Evolutionary conservation across 208 protist species (phyloP), one percentile per base, ranked within the genome.

Genomic region (Acanthamoeba sp.): DNA sequence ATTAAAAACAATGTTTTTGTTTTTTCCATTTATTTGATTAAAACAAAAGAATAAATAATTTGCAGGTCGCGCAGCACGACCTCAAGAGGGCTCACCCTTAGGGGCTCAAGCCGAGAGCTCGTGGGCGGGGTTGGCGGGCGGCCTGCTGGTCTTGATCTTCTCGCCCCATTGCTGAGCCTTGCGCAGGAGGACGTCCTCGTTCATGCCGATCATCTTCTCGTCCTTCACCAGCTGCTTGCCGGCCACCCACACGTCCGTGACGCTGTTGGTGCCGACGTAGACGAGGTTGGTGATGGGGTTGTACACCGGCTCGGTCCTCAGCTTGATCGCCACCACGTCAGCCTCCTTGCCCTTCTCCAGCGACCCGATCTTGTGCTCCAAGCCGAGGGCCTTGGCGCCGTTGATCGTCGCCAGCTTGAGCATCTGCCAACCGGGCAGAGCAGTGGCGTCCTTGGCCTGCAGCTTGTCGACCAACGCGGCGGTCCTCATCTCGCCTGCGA

Each of bases 171-270:
- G 24, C 38, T 45, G 22, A 45, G 93, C 59, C 50, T 71, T 45
- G 50, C 55, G n/a, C 48, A 71, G 85, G 40, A 96, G 52, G 36
- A 73, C n/a, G 40, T 73, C n/a, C 78, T 96, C 94, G 40, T 96
- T 50, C 14, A 96, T 45, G 32, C 45, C 66, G 3, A 78, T 95
- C 18, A 95, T 36, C 87, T 73, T 95, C 38, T 64, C 29, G 42
- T 96, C 87, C 57, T 95, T 85, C 5, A 96, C 32, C 32, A 97
- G 48, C 80, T 87, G 82, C 76, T 96, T 69, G 29, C 96, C 96
- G 29, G 45, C 42, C 22, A 97, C 96, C 96, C 96, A 97, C 36
- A 97, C 96, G 73, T 97, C 94, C 34, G 89, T 95, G 7, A 97
- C 95, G n/a, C 55, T 94, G 34, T 91, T 82, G 59, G 50, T 57